A percentile compares a stretch with the other conserved stretches of the same genome.
Evolutionary conservation across 495 filamentous ascomycete genomes (phyloP).

Genomic region (Hyaloscypha bicolor): DNA sequence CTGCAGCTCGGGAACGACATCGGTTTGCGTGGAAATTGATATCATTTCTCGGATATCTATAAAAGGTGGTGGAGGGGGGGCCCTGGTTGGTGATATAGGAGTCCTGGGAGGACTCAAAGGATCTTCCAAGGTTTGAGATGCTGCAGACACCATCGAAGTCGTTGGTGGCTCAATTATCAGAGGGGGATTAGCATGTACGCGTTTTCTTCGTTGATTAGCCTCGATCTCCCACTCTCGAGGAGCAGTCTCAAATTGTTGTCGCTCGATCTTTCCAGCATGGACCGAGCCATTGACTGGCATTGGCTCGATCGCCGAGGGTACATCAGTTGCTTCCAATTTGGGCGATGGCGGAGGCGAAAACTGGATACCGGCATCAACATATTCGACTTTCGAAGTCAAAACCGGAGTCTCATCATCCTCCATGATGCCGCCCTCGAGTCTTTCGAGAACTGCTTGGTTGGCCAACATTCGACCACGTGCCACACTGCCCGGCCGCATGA

Average conservation of each 20-base stretch:
- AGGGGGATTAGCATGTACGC: conserved; percentile 50
- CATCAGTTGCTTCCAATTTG: conserved; percentile 39
- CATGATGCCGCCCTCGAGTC: conserved; percentile 50
- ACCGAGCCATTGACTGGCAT: conserved; percentile 42
- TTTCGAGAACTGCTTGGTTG: conserved; percentile 50
- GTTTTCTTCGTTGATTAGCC: conserved; percentile 72
- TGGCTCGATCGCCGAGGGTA: conserved; percentile 34
- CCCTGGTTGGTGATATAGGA: conserved; percentile 49
- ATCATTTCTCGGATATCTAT: conserved; percentile 41
- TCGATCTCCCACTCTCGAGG: conserved; percentile 60
- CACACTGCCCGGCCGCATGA: conserved; percentile 51
- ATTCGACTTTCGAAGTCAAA: conserved; percentile 39
- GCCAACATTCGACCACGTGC: conserved; percentile 47
- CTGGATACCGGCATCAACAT: conserved; percentile 78
- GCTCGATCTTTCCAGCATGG: conserved; percentile 37
- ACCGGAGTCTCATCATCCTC: conserved; percentile 43
- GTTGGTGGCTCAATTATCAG: conserved; percentile 41
- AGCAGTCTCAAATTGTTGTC: conserved; percentile 36
- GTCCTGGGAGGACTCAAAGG: conserved; percentile 70
- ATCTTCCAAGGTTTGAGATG: conserved; percentile 71
- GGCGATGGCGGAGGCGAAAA: conserved; percentile 82
- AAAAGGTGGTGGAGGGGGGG: conserved; percentile 52
- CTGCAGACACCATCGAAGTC: conserved; percentile 65
- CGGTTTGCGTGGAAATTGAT: conserved; percentile 76
- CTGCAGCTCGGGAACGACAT: conserved; percentile 35